A percentile compares a stretch with the other conserved stretches of the same genome.
Evolutionary conservation across 2,329 filamentous ascomycete genomes (phyloP).

Genomic region (Periconia sp.): DNA sequence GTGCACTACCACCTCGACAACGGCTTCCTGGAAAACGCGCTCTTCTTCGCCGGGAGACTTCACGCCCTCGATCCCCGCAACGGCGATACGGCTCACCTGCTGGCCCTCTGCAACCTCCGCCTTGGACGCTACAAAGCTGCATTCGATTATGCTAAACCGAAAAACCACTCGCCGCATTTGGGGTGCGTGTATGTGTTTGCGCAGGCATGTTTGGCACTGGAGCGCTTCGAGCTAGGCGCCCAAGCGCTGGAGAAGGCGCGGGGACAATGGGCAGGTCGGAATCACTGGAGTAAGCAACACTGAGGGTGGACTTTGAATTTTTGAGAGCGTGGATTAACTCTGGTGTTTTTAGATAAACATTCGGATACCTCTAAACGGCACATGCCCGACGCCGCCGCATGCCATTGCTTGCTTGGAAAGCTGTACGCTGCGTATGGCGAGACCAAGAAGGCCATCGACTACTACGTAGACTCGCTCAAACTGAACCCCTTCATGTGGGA

Average conservation of each 20-base stretch:
- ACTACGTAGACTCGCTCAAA: conserved; percentile 86
- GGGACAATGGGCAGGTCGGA: conserved; percentile 73
- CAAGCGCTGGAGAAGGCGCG: conserved; percentile 80
- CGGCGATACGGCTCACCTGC: conserved; percentile 77
- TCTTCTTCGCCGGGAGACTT: conserved; percentile 89
- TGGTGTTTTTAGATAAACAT: conserved; percentile 60
- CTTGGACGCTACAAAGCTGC: conserved; percentile 82
- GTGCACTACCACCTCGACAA: conserved; percentile 84
- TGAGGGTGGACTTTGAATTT: background rate
- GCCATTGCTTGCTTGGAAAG: conserved; percentile 84
- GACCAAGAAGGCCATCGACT: conserved; percentile 78
- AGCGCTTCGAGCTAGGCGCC: conserved; percentile 78
- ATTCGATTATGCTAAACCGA: conserved; percentile 75
- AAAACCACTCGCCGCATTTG: conserved; percentile 70
- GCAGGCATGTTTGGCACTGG: conserved; percentile 80
- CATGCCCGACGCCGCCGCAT: conserved; percentile 78
- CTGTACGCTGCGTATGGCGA: conserved; percentile 80
- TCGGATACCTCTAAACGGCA: conserved; percentile 73
- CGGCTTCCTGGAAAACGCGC: conserved; percentile 81
- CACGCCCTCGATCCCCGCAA: conserved; percentile 80
- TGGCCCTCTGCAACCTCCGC: conserved; percentile 82
- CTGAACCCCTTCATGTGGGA: conserved; percentile 98
- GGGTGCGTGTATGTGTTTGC: conserved; percentile 92
- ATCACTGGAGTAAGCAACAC: conserved; percentile 68
- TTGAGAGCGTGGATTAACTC: conserved; percentile 12